These are phyloP conservation scores for Diaporthe longicolla DNA, from an alignment of 2,329 filamentous ascomycete genomes.

Conservation along the genomic window DNA sequence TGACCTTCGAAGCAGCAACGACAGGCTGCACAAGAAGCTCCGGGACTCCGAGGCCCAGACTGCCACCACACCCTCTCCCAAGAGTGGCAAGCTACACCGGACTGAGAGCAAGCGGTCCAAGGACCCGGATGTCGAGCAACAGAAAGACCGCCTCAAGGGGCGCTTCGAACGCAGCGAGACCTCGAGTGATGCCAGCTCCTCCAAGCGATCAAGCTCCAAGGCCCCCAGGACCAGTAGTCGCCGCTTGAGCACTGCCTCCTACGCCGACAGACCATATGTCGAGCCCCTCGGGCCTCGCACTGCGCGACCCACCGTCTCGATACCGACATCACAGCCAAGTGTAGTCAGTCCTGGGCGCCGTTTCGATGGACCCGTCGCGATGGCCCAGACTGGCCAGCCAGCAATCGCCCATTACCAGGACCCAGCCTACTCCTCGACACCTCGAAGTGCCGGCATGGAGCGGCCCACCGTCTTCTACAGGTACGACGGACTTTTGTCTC, in stretches of 20 bases:
- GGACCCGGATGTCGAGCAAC: constrained; percentile 47
- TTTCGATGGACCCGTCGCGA: constrained; percentile 28
- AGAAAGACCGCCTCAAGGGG: constrained; percentile 48
- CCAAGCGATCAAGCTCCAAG: constrained; percentile 37
- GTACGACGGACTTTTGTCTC: constrained; percentile 2
- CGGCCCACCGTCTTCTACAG: constrained; percentile 37
- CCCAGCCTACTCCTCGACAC: constrained; percentile 36
- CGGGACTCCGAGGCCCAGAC: constrained; percentile 46
- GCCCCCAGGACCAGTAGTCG: constrained; percentile 24
- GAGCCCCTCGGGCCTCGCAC: constrained; percentile 31
- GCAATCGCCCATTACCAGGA: constrained; percentile 18
- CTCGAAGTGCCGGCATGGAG: constrained; percentile 38
- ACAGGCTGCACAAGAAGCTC: constrained; percentile 45
- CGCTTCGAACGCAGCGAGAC: constrained; percentile 50
- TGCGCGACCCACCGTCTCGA: not conserved
- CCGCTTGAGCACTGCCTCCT: constrained; percentile 28
- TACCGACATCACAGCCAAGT: constrained; percentile 5
- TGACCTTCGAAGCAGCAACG: constrained; percentile 43
- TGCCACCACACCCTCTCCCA: constrained; percentile 44
- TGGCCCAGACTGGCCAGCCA: constrained; percentile 28
- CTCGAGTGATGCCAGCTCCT: constrained; percentile 47
- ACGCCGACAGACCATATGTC: constrained; percentile 34
- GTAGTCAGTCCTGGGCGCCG: constrained; percentile 10
- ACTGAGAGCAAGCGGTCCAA: constrained; percentile 47
- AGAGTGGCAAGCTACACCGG: constrained; percentile 47